Conservation (phyloP, 768 basidiomycete species). For the Trametes cinnabarina region DNA sequence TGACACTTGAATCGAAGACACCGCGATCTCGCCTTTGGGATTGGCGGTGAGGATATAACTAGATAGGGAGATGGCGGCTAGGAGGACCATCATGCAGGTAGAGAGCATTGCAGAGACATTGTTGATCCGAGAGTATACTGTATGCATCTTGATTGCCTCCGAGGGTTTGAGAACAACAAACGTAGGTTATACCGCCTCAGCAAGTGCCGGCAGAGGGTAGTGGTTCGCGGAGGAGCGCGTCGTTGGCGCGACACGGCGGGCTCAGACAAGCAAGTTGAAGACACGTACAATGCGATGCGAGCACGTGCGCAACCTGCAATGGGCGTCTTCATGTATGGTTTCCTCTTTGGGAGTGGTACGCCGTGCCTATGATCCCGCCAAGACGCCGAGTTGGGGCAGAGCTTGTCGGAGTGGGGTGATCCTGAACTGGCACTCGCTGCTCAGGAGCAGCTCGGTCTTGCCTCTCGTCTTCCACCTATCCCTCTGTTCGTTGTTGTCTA, state of each 20-base stretch:
- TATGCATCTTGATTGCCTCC: slow-evolving; percentile 55
- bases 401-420: background rate
- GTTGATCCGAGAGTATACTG: slow-evolving; percentile 66
- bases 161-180: too few relatives aligned
- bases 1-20: slow-evolving; percentile 77
- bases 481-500: background rate
- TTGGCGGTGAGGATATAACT: slow-evolving; percentile 62
- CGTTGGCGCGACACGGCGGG: background rate
- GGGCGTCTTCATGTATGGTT: too few relatives aligned
- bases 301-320: slow-evolving; percentile 2
- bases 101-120: slow-evolving; percentile 72
- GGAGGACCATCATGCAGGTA: slow-evolving; percentile 69
- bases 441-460: background rate
- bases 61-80: slow-evolving; percentile 70
- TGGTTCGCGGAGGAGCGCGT: background rate
- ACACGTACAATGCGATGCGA: slow-evolving; percentile 6
- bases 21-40: slow-evolving; percentile 54
- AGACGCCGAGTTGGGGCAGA: too few relatives aligned
- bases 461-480: background rate
- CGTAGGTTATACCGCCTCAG: background rate
- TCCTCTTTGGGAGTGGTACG: background rate
- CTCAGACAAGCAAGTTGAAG: background rate
- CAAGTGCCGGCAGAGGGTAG: background rate
- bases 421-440: background rate
- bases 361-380: too few relatives aligned